Base-by-base conservation (phyloP, 805 yeast species). In the Kluyveromyces nonfermentans region DNA sequence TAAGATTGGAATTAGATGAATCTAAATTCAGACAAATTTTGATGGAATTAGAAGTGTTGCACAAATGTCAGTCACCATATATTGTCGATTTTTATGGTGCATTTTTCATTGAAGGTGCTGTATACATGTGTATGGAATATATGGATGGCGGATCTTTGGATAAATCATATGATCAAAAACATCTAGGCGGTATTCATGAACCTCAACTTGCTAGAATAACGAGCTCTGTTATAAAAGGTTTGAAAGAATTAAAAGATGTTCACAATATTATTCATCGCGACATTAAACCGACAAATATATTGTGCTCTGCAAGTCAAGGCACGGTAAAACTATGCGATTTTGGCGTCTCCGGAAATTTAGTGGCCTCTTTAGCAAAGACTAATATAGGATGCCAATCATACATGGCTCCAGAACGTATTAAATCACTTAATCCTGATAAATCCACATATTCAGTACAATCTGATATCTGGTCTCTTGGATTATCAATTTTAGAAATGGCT, bases 21-120 rank as follows among this genome's bases (percentile, higher is more conserved):
- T 74, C 85, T n/a, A 88, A 88, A 60, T 85, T 93, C 62, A 75
- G 90, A 48, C 97, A 93, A 59, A 93, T 93, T 51, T 69, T 93
- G 54, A 93, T 93, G 97, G 98, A 93, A 63, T 70, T 93, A 48
- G 97, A 93, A 56, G 83, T 93, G 42, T 72, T 93, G 50, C 97
- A 93, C 66, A 85, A 83, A 55, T 93, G 97, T 67, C 77, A 77
- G 51, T 82, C 94, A 14, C 94, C 93, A 2, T 86, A 78, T 61
- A 89, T 93, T 59, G 96, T 93, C 34, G 97, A 90, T 56, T 93
- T 93, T 56, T 93, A 85, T 59, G 98, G 98, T 35, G 98, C 98
- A 1, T 90, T 90, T 59, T 93, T 90, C 59, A 87, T 87, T 28
- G 98, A 93, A 65, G 96, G 97, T 38, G 96, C 97, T 1, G 98